These are phyloP conservation scores for Drechslerella stenobrocha DNA, from an alignment of 2,329 filamentous ascomycete genomes.

Conservation along the genomic window DNA sequence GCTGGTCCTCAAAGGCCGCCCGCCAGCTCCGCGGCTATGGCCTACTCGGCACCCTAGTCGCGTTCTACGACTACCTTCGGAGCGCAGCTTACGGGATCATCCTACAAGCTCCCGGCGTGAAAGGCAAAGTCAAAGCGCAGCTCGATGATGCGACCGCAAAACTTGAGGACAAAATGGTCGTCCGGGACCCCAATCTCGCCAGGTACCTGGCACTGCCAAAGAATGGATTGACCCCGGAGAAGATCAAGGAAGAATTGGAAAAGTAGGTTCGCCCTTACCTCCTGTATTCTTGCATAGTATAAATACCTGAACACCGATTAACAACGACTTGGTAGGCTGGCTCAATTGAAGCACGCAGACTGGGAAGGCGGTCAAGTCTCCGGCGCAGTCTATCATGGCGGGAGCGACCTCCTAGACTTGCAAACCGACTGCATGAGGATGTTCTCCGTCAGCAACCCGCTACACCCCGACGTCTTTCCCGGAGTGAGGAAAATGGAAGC, in stretches of 20 bases:
- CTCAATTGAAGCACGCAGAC: conserved; percentile 85
- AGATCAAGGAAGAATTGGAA: conserved; percentile 76
- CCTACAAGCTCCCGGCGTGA: conserved; percentile 81
- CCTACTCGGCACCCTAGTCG: conserved; percentile 73
- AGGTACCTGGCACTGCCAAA: conserved; percentile 77
- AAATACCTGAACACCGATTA: background rate
- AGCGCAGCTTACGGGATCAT: conserved; percentile 81
- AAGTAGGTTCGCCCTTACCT: conserved; percentile 55
- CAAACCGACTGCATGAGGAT: conserved; percentile 91
- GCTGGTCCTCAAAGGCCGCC: conserved; percentile 76
- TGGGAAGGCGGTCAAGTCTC: conserved; percentile 97
- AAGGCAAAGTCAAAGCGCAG: conserved; percentile 80
- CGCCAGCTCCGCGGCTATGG: conserved; percentile 89
- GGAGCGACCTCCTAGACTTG: conserved; percentile 75
- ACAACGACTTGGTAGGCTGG: conserved; percentile 58
- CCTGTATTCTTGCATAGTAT: background rate
- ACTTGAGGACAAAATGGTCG: conserved; percentile 80
- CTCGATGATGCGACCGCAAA: conserved; percentile 78
- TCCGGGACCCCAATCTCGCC: conserved; percentile 69
- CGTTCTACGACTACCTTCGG: conserved; percentile 72
- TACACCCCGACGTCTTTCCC: conserved; percentile 97
- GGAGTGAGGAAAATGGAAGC: conserved; percentile 99
- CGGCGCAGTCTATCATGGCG: conserved; percentile 94
- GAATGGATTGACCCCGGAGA: conserved; percentile 78
- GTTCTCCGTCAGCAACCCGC: conserved; percentile 94